These are phyloP conservation scores for Syncephalastrum monosporum DNA, from an alignment of 371 early-diverging fungal species.

Conservation along the genomic window DNA sequence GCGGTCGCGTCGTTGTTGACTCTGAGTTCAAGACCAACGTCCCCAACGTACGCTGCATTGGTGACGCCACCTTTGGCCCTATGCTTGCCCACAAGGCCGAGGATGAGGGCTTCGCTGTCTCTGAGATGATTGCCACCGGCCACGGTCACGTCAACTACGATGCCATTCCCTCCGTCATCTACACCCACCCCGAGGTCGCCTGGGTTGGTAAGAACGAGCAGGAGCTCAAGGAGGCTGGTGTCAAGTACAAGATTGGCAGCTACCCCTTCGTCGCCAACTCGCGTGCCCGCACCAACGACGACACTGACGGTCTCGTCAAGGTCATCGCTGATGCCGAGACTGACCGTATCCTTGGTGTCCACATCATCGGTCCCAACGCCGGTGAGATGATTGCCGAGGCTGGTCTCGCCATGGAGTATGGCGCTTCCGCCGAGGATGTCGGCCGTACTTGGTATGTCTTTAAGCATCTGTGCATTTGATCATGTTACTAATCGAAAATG, in stretches of 20 bases:
- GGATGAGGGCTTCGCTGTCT: constrained; percentile 96
- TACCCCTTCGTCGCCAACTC: constrained; percentile 98
- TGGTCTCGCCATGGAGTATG: constrained; percentile 96
- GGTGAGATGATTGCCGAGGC: constrained; percentile 99
- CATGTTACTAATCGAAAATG: not conserved
- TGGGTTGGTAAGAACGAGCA: constrained; percentile 98
- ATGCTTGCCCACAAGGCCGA: constrained; percentile 99
- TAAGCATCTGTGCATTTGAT: constrained; percentile 7
- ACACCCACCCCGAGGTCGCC: constrained; percentile 98
- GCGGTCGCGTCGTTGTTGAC: constrained; percentile 89
- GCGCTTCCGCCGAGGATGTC: constrained; percentile 95
- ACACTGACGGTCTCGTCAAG: constrained; percentile 94
- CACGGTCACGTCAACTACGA: constrained; percentile 98
- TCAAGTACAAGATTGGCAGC: constrained; percentile 84
- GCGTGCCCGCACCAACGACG: constrained; percentile 96
- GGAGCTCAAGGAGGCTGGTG: constrained; percentile 83
- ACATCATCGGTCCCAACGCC: constrained; percentile 97
- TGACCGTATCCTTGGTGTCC: constrained; percentile 94
- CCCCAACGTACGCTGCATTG: constrained; percentile 91
- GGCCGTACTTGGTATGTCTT: constrained; percentile 84
- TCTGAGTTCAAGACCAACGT: constrained; percentile 89
- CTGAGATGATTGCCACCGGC: constrained; percentile 89
- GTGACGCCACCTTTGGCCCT: constrained; percentile 95
- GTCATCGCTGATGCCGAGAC: constrained; percentile 94
- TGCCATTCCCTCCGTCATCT: constrained; percentile 97